phyloP scores from a whole-genome alignment of 176 grass and related monocot species.

The Triticum turgidum region DNA sequence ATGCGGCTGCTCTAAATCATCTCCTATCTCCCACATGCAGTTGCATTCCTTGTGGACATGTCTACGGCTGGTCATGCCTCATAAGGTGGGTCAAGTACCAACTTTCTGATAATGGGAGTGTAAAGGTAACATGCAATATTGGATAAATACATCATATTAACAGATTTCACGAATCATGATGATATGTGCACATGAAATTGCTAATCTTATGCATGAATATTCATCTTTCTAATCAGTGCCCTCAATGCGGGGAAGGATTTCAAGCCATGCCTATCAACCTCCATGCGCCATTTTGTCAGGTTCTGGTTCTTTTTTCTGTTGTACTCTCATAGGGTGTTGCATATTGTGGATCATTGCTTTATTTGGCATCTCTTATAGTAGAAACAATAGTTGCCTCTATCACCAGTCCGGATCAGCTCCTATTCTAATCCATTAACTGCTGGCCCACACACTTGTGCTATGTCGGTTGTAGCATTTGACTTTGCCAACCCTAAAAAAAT shows the following conservation, averaged over 20 bases:
- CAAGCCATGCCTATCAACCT: constrained; percentile 40
- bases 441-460: too few relatives aligned
- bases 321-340: neutral
- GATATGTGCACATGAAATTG: neutral
- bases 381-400: neutral
- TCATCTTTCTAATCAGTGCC: constrained; percentile 29
- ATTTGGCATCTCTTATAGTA: neutral
- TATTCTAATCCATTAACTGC: too few relatives aligned
- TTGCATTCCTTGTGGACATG: constrained; percentile 14
- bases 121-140: neutral
- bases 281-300: constrained; percentile 23
- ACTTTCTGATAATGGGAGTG: neutral
- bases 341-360: neutral
- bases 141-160: neutral
- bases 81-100: neutral
- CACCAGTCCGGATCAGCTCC: neutral
- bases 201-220: neutral
- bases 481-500: too few relatives aligned
- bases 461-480: too few relatives aligned
- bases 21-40: neutral
- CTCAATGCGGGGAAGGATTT: constrained; percentile 52
- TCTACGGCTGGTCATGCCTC: constrained; percentile 1
- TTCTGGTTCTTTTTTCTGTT: neutral
- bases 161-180: neutral
- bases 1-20: too few relatives aligned